Evolutionary conservation across 352 stramenopile species (phyloP).

Genomic region (Pythium utonaiense): DNA sequence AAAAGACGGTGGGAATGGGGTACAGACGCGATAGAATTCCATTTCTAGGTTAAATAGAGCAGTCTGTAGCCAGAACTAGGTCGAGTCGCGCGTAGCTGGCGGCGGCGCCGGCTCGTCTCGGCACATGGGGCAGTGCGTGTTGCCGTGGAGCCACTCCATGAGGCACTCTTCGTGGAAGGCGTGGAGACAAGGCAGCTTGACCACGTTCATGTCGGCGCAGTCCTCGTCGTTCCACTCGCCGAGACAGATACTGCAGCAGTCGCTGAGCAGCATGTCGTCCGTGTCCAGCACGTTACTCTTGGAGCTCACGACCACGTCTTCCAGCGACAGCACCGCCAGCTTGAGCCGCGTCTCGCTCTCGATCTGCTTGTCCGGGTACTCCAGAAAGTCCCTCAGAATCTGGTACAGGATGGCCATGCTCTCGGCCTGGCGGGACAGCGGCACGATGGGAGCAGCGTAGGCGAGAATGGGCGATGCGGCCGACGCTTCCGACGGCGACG

Average conservation of each 20-base stretch:
- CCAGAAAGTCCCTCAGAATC: slow-evolving; percentile 75
- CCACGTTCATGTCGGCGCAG: slow-evolving; percentile 75
- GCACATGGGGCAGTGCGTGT: slow-evolving; percentile 82
- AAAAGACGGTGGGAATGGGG: slow-evolving; percentile 8
- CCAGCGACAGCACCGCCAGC: slow-evolving; percentile 72
- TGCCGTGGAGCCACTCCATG: slow-evolving; percentile 82
- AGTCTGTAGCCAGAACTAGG: slow-evolving; percentile 17
- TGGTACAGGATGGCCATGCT: slow-evolving; percentile 64
- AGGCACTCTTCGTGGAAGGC: slow-evolving; percentile 86
- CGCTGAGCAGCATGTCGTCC: slow-evolving; percentile 38
- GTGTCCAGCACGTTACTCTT: slow-evolving; percentile 57
- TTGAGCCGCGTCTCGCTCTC: slow-evolving; percentile 84
- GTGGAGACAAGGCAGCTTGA: slow-evolving; percentile 80
- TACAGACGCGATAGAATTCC: not conserved
- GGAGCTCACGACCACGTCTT: slow-evolving; percentile 79
- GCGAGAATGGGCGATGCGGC: not conserved
- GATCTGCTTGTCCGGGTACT: slow-evolving; percentile 85
- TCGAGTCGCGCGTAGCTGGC: slow-evolving; percentile 15
- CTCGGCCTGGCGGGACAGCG: slow-evolving; percentile 29
- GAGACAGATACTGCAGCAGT: slow-evolving; percentile 85
- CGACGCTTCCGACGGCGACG: slow-evolving; percentile 8
- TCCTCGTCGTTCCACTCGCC: slow-evolving; percentile 81
- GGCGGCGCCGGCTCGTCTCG: slow-evolving; percentile 57
- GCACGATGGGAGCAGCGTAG: not conserved
- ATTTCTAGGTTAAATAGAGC: slow-evolving; percentile 14